These are phyloP conservation scores for Scalesia atractyloides DNA, from an alignment of 129 eudicot species.

Conservation along the genomic window DNA sequence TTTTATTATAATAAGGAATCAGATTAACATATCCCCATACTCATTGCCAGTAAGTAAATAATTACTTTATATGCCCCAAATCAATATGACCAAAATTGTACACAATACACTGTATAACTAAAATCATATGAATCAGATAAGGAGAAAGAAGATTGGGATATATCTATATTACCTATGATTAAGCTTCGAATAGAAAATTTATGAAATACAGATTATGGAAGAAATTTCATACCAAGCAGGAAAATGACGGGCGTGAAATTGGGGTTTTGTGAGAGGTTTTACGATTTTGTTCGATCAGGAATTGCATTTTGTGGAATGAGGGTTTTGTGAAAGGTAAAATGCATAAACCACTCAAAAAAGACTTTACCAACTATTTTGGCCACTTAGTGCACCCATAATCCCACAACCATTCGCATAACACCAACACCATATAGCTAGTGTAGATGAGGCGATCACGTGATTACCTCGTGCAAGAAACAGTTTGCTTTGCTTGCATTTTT, in stretches of 20 bases:
- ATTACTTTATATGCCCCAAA: neutral
- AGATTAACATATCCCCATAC: neutral
- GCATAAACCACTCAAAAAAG: too few relatives aligned
- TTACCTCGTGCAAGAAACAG: conserved; percentile 38
- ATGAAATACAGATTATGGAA: neutral
- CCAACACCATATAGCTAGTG: too few relatives aligned
- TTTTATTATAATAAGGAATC: neutral
- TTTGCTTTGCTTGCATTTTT: conserved; percentile 31
- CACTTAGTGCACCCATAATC: too few relatives aligned
- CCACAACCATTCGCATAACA: too few relatives aligned
- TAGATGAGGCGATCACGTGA: conserved; percentile 43
- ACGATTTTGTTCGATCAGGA: neutral
- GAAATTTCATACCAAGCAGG: neutral
- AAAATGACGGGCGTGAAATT: neutral
- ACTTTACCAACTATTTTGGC: too few relatives aligned
- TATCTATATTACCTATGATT: too few relatives aligned
- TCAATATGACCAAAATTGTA: neutral
- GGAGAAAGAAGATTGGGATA: too few relatives aligned
- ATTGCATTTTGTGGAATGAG: neutral
- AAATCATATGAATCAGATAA: neutral
- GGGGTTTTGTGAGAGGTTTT: conserved; percentile 1
- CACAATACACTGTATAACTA: neutral
- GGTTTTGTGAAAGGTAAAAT: too few relatives aligned
- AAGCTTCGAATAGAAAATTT: too few relatives aligned
- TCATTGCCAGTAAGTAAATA: neutral